Base-by-base conservation (phyloP, 768 basidiomycete genomes). In the Leccinum variicolor region DNA sequence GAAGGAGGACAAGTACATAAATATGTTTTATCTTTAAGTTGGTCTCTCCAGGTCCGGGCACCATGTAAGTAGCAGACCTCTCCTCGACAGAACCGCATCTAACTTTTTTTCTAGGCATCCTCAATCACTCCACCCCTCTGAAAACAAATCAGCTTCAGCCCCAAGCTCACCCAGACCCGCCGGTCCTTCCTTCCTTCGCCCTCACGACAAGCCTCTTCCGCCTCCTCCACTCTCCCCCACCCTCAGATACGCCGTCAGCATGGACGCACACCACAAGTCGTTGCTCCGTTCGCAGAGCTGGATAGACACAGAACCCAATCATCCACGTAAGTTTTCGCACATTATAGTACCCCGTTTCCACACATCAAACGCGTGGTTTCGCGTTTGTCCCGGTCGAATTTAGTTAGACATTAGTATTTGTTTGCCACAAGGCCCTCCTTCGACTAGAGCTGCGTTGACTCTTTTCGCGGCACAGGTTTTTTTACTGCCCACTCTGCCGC, bases 121-220 rank as follows among this genome's bases (percentile, higher is more conserved):
- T 2, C 33, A 46, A 49, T 33, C 58, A 3, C 71, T 71, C 48
- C 52, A 61, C 6, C 66, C 75, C 47, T 57, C 62, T 6, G 53
- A 56, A n/a, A 58, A 53, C 31, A 64, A 63, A 56, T 61, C 69
- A 13, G 66, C 61, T 0, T 72, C 68, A 29, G 68, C 72, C 1
- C 70, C 70, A 25, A 63, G 41, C 9, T 72, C 69, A 1, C 69
- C 68, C 14, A 61, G 36, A 25, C 62, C 62, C 0, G 34, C 52
- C 0, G n/a, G n/a, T n/a, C 33, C 61, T 0, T 48, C 53, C 25
- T 66, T 59, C 33, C 39, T 67, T 13, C 11, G 55, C 57, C 53
- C 36, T 1, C 54, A 64, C 61, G 74, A 77, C 64, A 78, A 78
- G 54, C 74, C 75, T 1, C 70, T 79, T n/a, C 78, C 77, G 8